Conservation (phyloP, 352 stramenopile species). For the Phytophthora kernoviae region DNA sequence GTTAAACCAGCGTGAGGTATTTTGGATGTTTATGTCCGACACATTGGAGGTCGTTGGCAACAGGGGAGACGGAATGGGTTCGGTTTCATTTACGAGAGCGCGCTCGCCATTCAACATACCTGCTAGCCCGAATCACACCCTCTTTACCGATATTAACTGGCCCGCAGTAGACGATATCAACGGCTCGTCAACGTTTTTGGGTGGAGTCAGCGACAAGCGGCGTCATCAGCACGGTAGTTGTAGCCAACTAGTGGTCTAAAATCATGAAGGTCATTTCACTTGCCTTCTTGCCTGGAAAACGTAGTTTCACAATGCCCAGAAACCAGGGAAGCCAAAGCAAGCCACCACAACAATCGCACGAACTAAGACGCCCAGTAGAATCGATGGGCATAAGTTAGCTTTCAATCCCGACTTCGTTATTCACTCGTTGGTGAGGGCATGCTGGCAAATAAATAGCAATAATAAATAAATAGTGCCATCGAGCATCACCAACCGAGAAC, state of each 20-base stretch:
- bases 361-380: background rate
- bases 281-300: background rate
- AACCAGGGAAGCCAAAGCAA: no score
- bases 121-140: conserved; percentile 45
- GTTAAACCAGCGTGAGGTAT: conserved; percentile 37
- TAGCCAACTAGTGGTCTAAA: background rate
- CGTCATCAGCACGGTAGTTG: background rate
- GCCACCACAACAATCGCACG: no score
- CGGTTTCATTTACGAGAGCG: conserved; percentile 41
- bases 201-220: background rate
- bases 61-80: conserved; percentile 52
- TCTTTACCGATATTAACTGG: conserved; percentile 33
- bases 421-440: background rate
- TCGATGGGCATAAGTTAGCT: no score
- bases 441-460: conserved; percentile 17
- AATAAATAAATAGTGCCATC: conserved; percentile 23
- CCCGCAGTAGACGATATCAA: conserved; percentile 16
- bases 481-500: background rate
- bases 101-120: conserved; percentile 43
- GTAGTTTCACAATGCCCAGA: background rate
- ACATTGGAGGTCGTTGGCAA: conserved; percentile 7
- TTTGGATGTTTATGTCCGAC: conserved; percentile 17
- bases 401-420: background rate
- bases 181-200: background rate
- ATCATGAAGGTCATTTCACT: background rate